Evolutionary conservation across 2,329 filamentous ascomycete genomes (phyloP).

Genomic region (Alternaria conjuncta): DNA sequence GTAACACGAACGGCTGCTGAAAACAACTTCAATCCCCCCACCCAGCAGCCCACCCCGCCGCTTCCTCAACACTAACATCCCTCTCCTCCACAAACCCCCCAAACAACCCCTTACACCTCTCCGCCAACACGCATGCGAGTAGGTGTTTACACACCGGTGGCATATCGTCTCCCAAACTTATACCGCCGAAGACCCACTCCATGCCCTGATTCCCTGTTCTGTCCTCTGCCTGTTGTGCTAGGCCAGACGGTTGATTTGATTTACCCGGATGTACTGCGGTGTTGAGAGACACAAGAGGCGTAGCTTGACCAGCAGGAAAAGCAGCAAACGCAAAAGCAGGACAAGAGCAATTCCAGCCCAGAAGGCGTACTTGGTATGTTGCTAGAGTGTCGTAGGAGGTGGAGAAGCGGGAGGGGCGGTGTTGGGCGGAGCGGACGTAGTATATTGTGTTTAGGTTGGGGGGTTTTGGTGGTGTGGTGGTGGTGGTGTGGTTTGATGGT

Average conservation of each 20-base stretch:
- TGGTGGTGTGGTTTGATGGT: background rate
- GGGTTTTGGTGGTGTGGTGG: background rate
- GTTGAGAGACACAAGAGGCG: slow-evolving; percentile 10
- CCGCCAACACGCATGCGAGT: slow-evolving; percentile 78
- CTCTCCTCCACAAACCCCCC: slow-evolving; percentile 62
- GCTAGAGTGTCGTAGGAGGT: slow-evolving; percentile 35
- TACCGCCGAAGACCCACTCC: slow-evolving; percentile 48
- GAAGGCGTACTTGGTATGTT: slow-evolving; percentile 73
- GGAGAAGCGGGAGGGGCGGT: slow-evolving; percentile 45
- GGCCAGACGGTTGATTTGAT: too few relatives aligned
- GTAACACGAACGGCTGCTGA: background rate
- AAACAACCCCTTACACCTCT: slow-evolving; percentile 67
- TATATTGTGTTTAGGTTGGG: slow-evolving; percentile 48
- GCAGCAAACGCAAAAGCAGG: slow-evolving; percentile 79
- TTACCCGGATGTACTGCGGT: background rate
- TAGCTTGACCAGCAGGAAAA: slow-evolving; percentile 55
- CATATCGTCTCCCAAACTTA: slow-evolving; percentile 51
- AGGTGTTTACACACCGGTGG: slow-evolving; percentile 84
- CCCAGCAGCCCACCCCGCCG: slow-evolving; percentile 69
- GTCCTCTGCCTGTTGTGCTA: background rate
- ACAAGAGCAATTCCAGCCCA: slow-evolving; percentile 88
- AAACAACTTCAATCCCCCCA: slow-evolving; percentile 37
- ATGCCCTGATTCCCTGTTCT: background rate
- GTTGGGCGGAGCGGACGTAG: slow-evolving; percentile 68
- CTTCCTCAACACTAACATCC: slow-evolving; percentile 66